Evolutionary conservation across 352 stramenopile species (phyloP).

Genomic region (Ochromonadaceae sp.): DNA sequence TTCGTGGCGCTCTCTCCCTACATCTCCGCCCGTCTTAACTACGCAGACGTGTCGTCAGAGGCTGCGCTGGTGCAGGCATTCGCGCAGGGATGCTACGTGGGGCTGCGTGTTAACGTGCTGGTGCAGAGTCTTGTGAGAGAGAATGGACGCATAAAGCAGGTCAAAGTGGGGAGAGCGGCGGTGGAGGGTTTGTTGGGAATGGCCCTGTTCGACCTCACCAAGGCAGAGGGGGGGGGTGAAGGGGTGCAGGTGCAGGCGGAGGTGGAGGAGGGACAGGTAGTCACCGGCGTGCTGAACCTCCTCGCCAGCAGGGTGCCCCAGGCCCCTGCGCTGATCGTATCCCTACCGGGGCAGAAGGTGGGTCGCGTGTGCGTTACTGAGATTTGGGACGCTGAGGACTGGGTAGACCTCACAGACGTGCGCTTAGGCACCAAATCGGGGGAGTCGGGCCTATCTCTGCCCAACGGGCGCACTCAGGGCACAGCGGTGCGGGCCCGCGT

Average conservation of each 20-base stretch:
- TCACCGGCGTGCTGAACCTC: not conserved
- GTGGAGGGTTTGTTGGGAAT: no score
- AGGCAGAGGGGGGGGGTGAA: no score
- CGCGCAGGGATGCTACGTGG: not conserved
- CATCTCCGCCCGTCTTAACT: not conserved
- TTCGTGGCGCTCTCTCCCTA: not conserved
- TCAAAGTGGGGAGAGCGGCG: not conserved
- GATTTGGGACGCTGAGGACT: slow-evolving; percentile 19
- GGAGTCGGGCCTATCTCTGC: not conserved
- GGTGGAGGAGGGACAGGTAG: not conserved
- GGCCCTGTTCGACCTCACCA: no score
- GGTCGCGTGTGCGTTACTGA: slow-evolving; percentile 30
- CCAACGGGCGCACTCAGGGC: slow-evolving; percentile 14
- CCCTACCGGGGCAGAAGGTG: not conserved
- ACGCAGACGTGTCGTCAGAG: not conserved
- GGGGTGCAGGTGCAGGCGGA: no score
- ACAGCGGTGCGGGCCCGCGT: slow-evolving; percentile 21
- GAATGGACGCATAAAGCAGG: not conserved
- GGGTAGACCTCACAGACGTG: slow-evolving; percentile 11
- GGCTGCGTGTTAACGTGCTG: not conserved
- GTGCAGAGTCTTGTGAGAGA: not conserved
- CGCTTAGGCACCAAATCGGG: not conserved
- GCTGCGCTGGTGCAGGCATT: not conserved
- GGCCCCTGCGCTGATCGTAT: not conserved
- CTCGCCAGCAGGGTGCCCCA: not conserved